Percentiles rank a stretch among this genome's conserved stretches.
phyloP scores from a whole-genome alignment of 441 rosid genomes.

The Erysimum cheiri region DNA sequence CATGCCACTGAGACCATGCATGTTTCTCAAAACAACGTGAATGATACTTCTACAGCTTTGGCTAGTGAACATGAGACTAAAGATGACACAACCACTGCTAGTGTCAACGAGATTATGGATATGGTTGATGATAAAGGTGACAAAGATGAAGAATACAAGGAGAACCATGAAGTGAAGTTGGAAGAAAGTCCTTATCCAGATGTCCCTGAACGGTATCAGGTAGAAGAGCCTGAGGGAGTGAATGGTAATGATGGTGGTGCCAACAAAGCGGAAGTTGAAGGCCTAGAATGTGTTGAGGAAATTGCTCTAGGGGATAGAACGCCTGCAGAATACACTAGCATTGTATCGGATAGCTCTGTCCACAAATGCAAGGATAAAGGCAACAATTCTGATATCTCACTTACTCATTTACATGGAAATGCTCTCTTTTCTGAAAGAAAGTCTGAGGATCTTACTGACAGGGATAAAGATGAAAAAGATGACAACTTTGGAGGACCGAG shows the following conservation, averaged over 20 bases:
- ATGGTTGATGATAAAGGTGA: constrained; percentile 45
- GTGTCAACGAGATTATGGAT: constrained; percentile 45
- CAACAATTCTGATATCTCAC: constrained; percentile 62
- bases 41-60: constrained; percentile 40
- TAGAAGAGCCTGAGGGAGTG: constrained; percentile 46
- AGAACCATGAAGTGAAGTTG: constrained; percentile 41
- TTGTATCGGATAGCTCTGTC: constrained; percentile 45
- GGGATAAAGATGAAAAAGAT: constrained; percentile 58
- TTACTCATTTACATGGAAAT: constrained; percentile 46
- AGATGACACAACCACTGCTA: constrained; percentile 44
- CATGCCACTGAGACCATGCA: constrained; percentile 45
- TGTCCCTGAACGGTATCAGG: constrained; percentile 39
- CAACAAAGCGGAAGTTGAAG: constrained; percentile 52
- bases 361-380: constrained; percentile 68
- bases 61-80: constrained; percentile 46
- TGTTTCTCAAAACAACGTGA: constrained; percentile 43
- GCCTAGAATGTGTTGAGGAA: constrained; percentile 46
- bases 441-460: constrained; percentile 46
- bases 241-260: constrained; percentile 53
- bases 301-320: constrained; percentile 43
- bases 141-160: constrained; percentile 46
- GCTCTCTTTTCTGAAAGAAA: constrained; percentile 54
- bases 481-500: constrained; percentile 82
- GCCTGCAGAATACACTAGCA: constrained; percentile 39
- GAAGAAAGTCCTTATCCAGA: constrained; percentile 36